Conservation (phyloP, 257 asterid genomes). For the Nicotiana benthamiana region DNA sequence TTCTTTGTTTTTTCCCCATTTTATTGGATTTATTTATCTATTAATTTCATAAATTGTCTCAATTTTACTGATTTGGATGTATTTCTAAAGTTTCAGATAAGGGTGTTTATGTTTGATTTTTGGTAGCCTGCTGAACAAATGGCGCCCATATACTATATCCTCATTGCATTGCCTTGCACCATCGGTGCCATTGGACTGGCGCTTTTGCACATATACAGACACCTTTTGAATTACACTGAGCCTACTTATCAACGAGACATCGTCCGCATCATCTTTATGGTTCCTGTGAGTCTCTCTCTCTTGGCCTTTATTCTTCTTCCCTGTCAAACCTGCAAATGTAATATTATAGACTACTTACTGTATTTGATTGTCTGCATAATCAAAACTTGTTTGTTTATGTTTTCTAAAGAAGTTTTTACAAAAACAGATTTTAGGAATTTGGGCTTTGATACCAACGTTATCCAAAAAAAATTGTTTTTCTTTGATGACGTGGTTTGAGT, state of each 20-base stretch:
- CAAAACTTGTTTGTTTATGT: neutral
- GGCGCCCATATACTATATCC: constrained; percentile 71
- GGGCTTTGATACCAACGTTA: no score
- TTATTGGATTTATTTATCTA: neutral
- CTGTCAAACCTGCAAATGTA: neutral
- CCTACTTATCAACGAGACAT: constrained; percentile 91
- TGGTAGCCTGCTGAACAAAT: constrained; percentile 20
- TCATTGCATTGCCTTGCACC: constrained; percentile 90
- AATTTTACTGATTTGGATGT: neutral
- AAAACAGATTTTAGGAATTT: neutral
- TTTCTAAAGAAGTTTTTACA: neutral
- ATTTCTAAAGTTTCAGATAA: neutral
- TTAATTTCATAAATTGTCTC: neutral
- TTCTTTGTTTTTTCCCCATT: neutral
- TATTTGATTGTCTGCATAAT: neutral
- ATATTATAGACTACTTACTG: neutral
- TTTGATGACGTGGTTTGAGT: no score
- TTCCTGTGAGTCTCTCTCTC: constrained; percentile 63
- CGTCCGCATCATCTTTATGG: constrained; percentile 97
- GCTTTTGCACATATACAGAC: constrained; percentile 67
- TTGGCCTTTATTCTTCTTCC: neutral
- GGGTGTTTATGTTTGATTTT: constrained; percentile 6
- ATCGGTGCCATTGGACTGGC: constrained; percentile 74
- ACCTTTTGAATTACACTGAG: constrained; percentile 89
- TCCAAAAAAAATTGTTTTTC: no score